Evolutionary conservation across 2,329 filamentous ascomycete genomes (phyloP).

Genomic region (Pyrenophora tritici-repentis): DNA sequence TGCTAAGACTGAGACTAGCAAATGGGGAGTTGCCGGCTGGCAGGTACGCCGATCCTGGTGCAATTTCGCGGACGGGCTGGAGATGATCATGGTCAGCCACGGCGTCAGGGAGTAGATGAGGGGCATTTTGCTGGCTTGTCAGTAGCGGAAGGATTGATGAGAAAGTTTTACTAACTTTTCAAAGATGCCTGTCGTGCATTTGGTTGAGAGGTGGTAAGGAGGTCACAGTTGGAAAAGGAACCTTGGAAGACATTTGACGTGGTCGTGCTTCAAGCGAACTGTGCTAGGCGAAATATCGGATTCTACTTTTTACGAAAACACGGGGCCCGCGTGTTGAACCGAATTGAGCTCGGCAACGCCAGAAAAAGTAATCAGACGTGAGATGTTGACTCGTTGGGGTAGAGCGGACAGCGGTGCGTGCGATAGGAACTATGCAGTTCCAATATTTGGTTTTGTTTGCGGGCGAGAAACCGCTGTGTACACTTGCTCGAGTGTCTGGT

Average conservation of each 20-base stretch:
- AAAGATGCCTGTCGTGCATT: not conserved
- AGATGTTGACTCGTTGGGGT: not conserved
- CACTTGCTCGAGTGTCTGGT: not conserved
- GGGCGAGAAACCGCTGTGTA: no score
- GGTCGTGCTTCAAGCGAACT: no score
- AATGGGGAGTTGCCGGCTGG: conserved; percentile 10
- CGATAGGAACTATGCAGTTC: no score
- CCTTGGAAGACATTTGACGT: no score
- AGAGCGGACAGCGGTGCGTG: no score
- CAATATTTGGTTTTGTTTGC: no score
- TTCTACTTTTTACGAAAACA: no score
- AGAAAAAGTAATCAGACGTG: not conserved
- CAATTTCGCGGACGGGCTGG: conserved; percentile 27
- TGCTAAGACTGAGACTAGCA: conserved; percentile 1
- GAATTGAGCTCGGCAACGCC: no score
- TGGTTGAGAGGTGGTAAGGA: not conserved
- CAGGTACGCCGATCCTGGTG: conserved; percentile 24
- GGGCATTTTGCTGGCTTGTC: conserved; percentile 9
- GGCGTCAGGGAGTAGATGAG: conserved; percentile 4
- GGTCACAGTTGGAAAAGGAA: not conserved
- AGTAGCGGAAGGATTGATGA: conserved; percentile 3
- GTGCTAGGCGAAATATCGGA: no score
- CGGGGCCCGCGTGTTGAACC: no score
- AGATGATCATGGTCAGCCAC: conserved; percentile 20
- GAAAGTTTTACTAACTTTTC: not conserved